Percentiles rank a stretch among this genome's conserved stretches.
These are phyloP conservation scores for Mycogone perniciosa DNA, from an alignment of 2,329 filamentous ascomycete genomes.

Conservation along the genomic window DNA sequence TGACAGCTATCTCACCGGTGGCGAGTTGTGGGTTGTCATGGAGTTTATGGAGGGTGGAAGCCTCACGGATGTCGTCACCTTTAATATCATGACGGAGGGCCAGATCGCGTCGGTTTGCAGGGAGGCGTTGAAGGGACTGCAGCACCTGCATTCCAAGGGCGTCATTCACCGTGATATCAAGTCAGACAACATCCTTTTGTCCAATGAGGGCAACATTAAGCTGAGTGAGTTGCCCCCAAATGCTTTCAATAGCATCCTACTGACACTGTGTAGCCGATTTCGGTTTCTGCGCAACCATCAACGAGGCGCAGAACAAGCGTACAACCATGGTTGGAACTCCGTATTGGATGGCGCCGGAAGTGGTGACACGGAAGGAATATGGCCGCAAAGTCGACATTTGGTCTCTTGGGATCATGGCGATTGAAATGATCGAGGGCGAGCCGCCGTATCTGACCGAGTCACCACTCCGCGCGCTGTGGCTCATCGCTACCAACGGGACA, in stretches of 20 bases:
- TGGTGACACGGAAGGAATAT: constrained; percentile 95
- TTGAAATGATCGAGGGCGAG: constrained; percentile 99
- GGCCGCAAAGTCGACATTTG: constrained; percentile 98
- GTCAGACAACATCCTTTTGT: constrained; percentile 94
- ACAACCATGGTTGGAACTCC: constrained; percentile 99
- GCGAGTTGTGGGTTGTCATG: constrained; percentile 98
- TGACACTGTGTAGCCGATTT: constrained; percentile 69
- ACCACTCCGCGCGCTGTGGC: constrained; percentile 82
- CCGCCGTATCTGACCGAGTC: constrained; percentile 95
- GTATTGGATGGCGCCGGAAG: constrained; percentile 99
- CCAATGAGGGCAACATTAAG: constrained; percentile 93
- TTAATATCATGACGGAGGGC: constrained; percentile 97
- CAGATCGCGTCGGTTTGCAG: constrained; percentile 95
- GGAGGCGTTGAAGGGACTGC: constrained; percentile 85
- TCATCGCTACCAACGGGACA: constrained; percentile 96
- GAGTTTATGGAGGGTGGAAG: constrained; percentile 99
- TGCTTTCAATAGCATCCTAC: background rate
- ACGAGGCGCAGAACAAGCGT: constrained; percentile 92
- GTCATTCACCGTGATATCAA: constrained; percentile 99
- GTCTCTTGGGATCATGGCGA: constrained; percentile 98
- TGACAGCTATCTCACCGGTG: constrained; percentile 84
- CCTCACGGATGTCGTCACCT: constrained; percentile 95
- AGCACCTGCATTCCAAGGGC: constrained; percentile 94
- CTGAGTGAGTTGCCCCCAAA: constrained; percentile 60
- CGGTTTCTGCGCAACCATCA: constrained; percentile 97